Conservation (phyloP, 768 basidiomycete species). For the Lactifluus hygrophoroides region DNA sequence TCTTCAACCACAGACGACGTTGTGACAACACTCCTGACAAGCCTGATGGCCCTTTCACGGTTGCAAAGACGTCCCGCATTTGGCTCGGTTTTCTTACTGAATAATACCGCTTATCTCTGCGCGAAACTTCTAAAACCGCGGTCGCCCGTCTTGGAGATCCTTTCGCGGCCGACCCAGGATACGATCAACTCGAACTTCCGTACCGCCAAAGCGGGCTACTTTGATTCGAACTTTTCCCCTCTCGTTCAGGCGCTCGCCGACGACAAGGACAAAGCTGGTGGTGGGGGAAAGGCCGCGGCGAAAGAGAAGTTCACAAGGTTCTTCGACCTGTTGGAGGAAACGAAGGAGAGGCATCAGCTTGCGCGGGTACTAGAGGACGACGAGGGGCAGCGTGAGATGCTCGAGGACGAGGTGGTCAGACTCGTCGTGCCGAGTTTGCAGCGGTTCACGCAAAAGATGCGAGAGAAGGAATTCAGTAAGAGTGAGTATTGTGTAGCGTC, state of each 20-base stretch:
- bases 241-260: constrained; percentile 55
- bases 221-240: constrained; percentile 74
- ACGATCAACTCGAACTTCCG: constrained; percentile 61
- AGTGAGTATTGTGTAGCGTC: constrained; percentile 38
- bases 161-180: constrained; percentile 57
- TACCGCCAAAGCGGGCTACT: constrained; percentile 77
- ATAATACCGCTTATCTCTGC: constrained; percentile 68
- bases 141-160: constrained; percentile 37
- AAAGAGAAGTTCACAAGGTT: constrained; percentile 83
- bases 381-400: constrained; percentile 42
- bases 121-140: constrained; percentile 48
- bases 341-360: constrained; percentile 64
- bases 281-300: constrained; percentile 41
- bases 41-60: constrained; percentile 55
- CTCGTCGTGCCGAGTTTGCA: constrained; percentile 68
- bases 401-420: constrained; percentile 69
- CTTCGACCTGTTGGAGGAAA: constrained; percentile 73
- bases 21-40: constrained; percentile 53
- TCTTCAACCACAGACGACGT: constrained; percentile 49
- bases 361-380: constrained; percentile 68
- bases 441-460: constrained; percentile 65
- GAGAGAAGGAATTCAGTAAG: constrained; percentile 79
- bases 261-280: constrained; percentile 35
- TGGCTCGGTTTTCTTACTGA: constrained; percentile 69
- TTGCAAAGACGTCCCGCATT: constrained; percentile 52